Base-by-base conservation (phyloP, 2,329 filamentous ascomycete genomes). In the Claviceps purpurea region DNA sequence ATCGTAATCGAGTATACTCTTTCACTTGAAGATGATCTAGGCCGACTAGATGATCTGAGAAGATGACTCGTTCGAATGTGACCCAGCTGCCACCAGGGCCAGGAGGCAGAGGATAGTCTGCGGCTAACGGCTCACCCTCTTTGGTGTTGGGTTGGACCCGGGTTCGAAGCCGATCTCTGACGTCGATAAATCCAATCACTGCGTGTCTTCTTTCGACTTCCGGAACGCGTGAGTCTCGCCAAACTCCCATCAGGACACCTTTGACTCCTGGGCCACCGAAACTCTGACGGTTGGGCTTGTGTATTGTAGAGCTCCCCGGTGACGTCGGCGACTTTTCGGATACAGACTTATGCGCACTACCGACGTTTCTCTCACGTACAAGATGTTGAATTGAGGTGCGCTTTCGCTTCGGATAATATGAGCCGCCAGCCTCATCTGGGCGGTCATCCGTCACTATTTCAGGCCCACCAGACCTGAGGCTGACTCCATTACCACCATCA, bases 11-110 rank as follows among this genome's bases (percentile, higher is more conserved):
- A 49, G 82, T 78, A 53, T 79, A 84, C 59, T 83, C 79, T 58
- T 83, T 83, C 37, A 84, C 64, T 37, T 80, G 73, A 30, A 75
- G 71, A 47, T 81, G 73, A 50, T 78, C 74, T 4, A 81, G 65
- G 2, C 73, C 72, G 14, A 77, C 67, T 0, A 84, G 73, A 53
- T 81, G 77, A 7, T 73, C 62, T 2, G 76, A 74, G 58, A 83
- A 82, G 22, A 80, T 73, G 34, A 82, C 72, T 20, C 76, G 70
- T 53, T 81, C 76, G 57, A 82, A 82, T 0, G 78, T 82, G 24
- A 82, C 78, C 79, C 79, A 83, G 61, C 78, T 81, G 50, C 77
- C 79, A 22, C 79, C 79, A 1, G 78, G 76, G 0, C 78, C 79
- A 2, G 76, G 73, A 1, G 78, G 79, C 4, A 79, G 59, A 37